Evolutionary conservation across 371 early-diverging fungal genomes (phyloP).

Genomic region (Actinomortierella ambigua): DNA sequence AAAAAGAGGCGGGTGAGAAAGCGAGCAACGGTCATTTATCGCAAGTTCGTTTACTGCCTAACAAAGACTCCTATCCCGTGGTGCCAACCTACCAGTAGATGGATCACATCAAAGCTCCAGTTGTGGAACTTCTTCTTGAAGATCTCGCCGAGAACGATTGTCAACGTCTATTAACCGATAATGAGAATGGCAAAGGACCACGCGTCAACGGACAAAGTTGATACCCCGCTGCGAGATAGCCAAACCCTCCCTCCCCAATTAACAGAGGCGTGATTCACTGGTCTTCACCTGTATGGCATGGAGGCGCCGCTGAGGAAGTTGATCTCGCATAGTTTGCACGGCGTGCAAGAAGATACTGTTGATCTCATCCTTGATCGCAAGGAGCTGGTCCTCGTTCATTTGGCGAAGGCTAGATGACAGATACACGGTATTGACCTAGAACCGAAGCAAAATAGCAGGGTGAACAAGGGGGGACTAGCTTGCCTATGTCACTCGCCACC

Average conservation of each 20-base stretch:
- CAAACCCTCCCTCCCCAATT: constrained; percentile 7
- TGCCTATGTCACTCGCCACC: not conserved
- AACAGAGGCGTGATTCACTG: not conserved
- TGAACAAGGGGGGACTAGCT: not conserved
- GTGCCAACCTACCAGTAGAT: constrained; percentile 40
- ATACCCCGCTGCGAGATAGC: constrained; percentile 36
- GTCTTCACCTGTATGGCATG: constrained; percentile 48
- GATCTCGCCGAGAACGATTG: constrained; percentile 53
- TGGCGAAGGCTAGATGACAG: constrained; percentile 45
- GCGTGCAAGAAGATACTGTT: constrained; percentile 47
- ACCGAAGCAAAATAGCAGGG: not conserved
- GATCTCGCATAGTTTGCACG: constrained; percentile 38
- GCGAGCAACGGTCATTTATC: not conserved
- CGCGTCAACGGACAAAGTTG: not conserved
- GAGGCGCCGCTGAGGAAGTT: constrained; percentile 32
- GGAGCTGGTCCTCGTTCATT: constrained; percentile 51
- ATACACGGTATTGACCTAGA: constrained; percentile 50
- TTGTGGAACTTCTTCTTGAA: constrained; percentile 57
- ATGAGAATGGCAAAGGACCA: not conserved
- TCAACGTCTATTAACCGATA: constrained; percentile 37
- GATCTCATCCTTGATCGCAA: constrained; percentile 47
- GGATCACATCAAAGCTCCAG: constrained; percentile 59
- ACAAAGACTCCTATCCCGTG: no score
- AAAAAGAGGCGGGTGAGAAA: not conserved
- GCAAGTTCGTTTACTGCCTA: no score